Percentiles rank a stretch among this genome's conserved stretches.
These are phyloP conservation scores for Boletus rubropictus DNA, from an alignment of 768 basidiomycete genomes.

Conservation along the genomic window DNA sequence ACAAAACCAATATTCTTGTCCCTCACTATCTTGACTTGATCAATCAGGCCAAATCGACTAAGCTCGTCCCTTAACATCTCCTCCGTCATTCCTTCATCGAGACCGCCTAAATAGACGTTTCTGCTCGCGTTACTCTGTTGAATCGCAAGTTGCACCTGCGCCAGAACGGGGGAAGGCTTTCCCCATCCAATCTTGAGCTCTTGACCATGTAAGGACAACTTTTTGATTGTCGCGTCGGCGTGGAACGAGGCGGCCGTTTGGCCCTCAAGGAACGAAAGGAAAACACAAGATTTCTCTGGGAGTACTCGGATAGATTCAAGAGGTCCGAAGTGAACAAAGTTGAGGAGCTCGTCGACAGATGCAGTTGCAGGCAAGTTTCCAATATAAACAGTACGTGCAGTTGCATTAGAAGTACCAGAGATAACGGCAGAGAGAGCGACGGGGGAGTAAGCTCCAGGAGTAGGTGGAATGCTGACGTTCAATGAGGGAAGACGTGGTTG, in stretches of 20 bases:
- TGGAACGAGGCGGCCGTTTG: constrained; percentile 93
- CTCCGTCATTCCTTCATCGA: constrained; percentile 88
- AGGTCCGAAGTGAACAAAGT: constrained; percentile 95
- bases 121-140: constrained; percentile 88
- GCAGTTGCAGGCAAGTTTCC: constrained; percentile 94
- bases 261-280: constrained; percentile 95
- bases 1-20: constrained; percentile 99
- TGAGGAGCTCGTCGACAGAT: constrained; percentile 95
- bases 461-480: constrained; percentile 61
- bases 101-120: constrained; percentile 93
- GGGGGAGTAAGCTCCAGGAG: constrained; percentile 72
- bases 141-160: constrained; percentile 81
- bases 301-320: constrained; percentile 92
- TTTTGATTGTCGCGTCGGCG: constrained; percentile 94
- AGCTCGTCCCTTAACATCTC: constrained; percentile 89
- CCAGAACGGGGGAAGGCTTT: constrained; percentile 84
- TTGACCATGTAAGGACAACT: constrained; percentile 86
- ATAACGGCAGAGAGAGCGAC: constrained; percentile 72
- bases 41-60: constrained; percentile 89
- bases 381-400: constrained; percentile 91
- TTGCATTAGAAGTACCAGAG: constrained; percentile 49
- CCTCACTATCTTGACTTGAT: constrained; percentile 98
- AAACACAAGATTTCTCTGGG: constrained; percentile 95
- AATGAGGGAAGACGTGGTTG: constrained; percentile 55
- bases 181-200: constrained; percentile 99